A percentile compares a stretch with the other conserved stretches of the same genome.
These are phyloP conservation scores for Tetrapyrgos nigripes DNA, from an alignment of 1,284 basidiomycete genomes.

Conservation along the genomic window DNA sequence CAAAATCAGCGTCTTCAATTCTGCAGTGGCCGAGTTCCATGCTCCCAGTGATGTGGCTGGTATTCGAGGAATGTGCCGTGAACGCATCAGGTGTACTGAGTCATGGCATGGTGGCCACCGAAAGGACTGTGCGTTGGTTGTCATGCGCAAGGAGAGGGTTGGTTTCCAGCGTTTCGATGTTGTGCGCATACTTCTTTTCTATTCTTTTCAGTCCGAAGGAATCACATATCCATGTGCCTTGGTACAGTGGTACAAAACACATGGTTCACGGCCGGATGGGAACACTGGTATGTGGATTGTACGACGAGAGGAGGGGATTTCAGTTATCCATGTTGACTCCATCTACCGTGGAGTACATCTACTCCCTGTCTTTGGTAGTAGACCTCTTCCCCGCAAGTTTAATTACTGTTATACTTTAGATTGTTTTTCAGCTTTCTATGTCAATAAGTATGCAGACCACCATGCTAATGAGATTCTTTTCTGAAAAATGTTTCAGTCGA, in stretches of 20 bases:
- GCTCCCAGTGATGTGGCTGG: slow-evolving; percentile 38
- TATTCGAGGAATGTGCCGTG: slow-evolving; percentile 30
- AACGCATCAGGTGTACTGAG: slow-evolving; percentile 31
- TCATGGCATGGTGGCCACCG: slow-evolving; percentile 24
- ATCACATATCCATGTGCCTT: slow-evolving; percentile 21
- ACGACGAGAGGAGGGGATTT: background rate
- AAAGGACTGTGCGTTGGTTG: slow-evolving; percentile 32
- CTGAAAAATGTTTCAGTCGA: too few relatives aligned
- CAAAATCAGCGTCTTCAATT: slow-evolving; percentile 26
- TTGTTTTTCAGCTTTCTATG: too few relatives aligned
- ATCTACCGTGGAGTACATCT: slow-evolving; percentile 25
- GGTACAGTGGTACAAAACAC: slow-evolving; percentile 20
- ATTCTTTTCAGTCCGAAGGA: slow-evolving; percentile 13
- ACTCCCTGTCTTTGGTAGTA: slow-evolving; percentile 19
- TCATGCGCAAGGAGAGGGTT: background rate
- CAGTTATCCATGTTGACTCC: slow-evolving; percentile 23
- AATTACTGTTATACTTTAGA: slow-evolving; percentile 13
- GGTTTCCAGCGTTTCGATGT: slow-evolving; percentile 17
- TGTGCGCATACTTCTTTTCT: slow-evolving; percentile 16
- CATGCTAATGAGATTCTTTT: slow-evolving; percentile 20
- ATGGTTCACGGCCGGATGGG: slow-evolving; percentile 6
- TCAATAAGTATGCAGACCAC: slow-evolving; percentile 27
- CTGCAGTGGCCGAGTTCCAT: slow-evolving; percentile 31
- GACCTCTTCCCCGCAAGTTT: slow-evolving; percentile 12
- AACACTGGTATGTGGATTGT: slow-evolving; percentile 24